Percentiles rank a stretch among this genome's conserved stretches.
phyloP scores from a whole-genome alignment of 805 yeast genomes.

The Metschnikowia santaceciliae region DNA sequence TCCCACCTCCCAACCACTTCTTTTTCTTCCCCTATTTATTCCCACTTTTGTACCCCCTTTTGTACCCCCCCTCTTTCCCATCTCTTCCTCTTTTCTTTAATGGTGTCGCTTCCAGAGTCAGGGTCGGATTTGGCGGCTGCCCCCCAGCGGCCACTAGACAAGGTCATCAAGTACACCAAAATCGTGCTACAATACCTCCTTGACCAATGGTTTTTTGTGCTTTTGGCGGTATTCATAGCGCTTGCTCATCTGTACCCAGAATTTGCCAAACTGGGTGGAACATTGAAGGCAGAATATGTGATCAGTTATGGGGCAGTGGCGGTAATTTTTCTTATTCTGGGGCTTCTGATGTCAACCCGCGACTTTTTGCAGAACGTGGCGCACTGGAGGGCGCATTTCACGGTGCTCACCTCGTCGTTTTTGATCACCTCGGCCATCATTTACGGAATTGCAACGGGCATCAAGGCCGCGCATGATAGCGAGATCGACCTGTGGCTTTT shows the following conservation, averaged over 20 bases:
- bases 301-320: conserved; percentile 88
- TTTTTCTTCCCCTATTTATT: too few species aligned
- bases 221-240: conserved; percentile 67
- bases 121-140: background rate
- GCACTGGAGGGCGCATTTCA: conserved; percentile 80
- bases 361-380: conserved; percentile 58
- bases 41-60: background rate
- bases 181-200: conserved; percentile 25
- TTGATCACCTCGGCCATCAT: conserved; percentile 67
- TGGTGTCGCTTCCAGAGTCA: background rate
- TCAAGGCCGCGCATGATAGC: conserved; percentile 50
- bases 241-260: conserved; percentile 76
- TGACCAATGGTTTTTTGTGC: conserved; percentile 72
- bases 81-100: background rate
- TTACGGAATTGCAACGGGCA: conserved; percentile 69
- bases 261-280: conserved; percentile 81
- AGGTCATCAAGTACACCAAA: conserved; percentile 1
- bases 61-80: background rate
- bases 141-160: background rate
- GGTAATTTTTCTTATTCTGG: conserved; percentile 75
- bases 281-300: conserved; percentile 67
- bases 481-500: conserved; percentile 72
- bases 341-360: conserved; percentile 68
- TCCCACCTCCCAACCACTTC: too few species aligned
- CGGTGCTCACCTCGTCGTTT: conserved; percentile 65